Evolutionary conservation across 192 early-diverging fungal genomes (phyloP), one percentile per base, ranked within the genome.

Genomic region (Coemansia sp.): DNA sequence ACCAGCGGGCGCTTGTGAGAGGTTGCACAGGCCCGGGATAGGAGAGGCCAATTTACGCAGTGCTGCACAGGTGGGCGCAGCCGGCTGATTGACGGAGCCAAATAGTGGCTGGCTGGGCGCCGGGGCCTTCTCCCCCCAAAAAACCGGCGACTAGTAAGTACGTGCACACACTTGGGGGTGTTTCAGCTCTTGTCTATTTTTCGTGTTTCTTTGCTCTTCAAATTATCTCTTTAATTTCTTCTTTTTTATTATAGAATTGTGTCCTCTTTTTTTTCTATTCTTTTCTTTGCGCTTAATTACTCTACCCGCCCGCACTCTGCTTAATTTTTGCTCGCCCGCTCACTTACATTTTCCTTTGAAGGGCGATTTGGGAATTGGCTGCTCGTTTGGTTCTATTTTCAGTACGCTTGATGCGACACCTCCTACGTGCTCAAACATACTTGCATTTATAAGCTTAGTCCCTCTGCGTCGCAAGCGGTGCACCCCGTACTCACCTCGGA

Each of bases 161-260:
- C 11, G 47, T 9, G 19, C 19, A 9, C 19, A 19, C 47, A 21
- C 47, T 62, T 62, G 38, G 35, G 14, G 49, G 6, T 58, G 59
- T 62, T 62, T 69, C 67, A 62, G 30, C 17, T 55, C 39, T 30
- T 37, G 35, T 37, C 40, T 55, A 30, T 55, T 40, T 39, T 55
- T 30, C 50, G 46, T 38, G 10, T 65, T 35, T 7, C 33, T 35
- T 26, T 26, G 26, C 26, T 62, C 30, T 42, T 52, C 16, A 39
- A 35, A 58, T 53, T 63, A 4, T 5, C 17, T 70, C 39, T 57
- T 60, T 39, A n/a, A n/a, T 39, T 40, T 68, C 8, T 62, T 32
- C 6, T 11, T 37, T 55, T 44, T 28, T 23, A 39, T 21, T 55
- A 30, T 39, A 58, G 30, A 65, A 50, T 65, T 65, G 44, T 16